Conservation (phyloP, 441 rosid genomes). For the Daphne laureola region DNA sequence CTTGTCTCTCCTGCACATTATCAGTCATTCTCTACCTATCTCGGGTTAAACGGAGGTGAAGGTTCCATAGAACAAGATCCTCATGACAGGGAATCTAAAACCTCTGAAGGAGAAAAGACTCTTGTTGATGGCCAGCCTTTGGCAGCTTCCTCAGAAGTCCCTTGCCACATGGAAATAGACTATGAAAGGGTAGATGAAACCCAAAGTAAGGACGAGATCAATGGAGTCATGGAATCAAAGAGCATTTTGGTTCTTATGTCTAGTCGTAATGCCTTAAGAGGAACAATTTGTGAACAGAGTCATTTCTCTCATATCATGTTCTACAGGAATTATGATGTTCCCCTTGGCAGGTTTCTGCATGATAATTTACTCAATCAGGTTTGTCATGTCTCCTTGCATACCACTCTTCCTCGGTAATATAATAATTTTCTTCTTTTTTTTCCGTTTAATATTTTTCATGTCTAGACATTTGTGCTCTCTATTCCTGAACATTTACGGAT, state of each 20-base stretch:
- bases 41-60: constrained; percentile 42
- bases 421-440: no score
- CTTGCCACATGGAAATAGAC: constrained; percentile 22
- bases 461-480: no score
- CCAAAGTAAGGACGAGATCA: constrained; percentile 36
- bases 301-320: constrained; percentile 91
- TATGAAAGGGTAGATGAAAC: constrained; percentile 26
- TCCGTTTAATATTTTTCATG: no score
- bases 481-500: no score
- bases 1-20: constrained; percentile 31
- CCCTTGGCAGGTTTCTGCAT: constrained; percentile 79
- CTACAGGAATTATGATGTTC: constrained; percentile 82
- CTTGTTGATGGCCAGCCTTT: constrained; percentile 29
- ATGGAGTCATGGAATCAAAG: constrained; percentile 44
- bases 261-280: constrained; percentile 53
- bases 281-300: constrained; percentile 80
- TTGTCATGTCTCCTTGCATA: constrained; percentile 16
- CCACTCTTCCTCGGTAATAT: constrained; percentile 1
- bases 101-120: constrained; percentile 30
- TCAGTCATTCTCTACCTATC: constrained; percentile 48
- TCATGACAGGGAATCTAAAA: constrained; percentile 27
- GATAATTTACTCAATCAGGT: constrained; percentile 90
- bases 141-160: constrained; percentile 23
- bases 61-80: constrained; percentile 24
- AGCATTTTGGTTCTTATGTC: constrained; percentile 95